phyloP scores from a whole-genome alignment of 345 rosid genomes.

The Zanthoxylum bungeanum region DNA sequence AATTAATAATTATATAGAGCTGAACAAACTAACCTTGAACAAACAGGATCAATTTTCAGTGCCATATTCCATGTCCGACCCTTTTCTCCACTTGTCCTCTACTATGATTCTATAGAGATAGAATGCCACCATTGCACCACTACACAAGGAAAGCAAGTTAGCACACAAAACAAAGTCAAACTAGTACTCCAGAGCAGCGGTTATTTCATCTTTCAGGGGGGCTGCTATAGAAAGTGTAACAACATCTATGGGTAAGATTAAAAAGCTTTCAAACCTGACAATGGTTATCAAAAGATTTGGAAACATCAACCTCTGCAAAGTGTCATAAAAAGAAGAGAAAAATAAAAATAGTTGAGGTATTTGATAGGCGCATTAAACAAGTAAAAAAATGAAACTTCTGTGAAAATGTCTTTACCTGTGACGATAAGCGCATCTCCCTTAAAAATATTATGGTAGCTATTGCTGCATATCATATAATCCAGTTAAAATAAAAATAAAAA shows the following conservation, averaged over 20 bases:
- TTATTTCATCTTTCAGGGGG: background rate
- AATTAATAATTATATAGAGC: background rate
- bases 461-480: slow-evolving; percentile 47
- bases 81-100: slow-evolving; percentile 30
- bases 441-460: slow-evolving; percentile 64
- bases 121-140: slow-evolving; percentile 75
- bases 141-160: slow-evolving; percentile 30
- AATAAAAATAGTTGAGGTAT: background rate
- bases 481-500: slow-evolving; percentile 4
- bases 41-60: slow-evolving; percentile 29
- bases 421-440: slow-evolving; percentile 52
- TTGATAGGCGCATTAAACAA: background rate
- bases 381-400: background rate
- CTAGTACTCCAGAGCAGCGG: background rate
- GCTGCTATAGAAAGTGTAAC: background rate
- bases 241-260: background rate
- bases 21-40: slow-evolving; percentile 19
- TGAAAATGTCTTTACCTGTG: slow-evolving; percentile 42
- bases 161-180: background rate
- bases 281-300: slow-evolving; percentile 34
- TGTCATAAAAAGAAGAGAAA: slow-evolving; percentile 5
- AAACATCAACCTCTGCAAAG: slow-evolving; percentile 50
- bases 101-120: slow-evolving; percentile 53
- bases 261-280: slow-evolving; percentile 47
- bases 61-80: slow-evolving; percentile 35